phyloP scores from a whole-genome alignment of 2,329 filamentous ascomycete genomes.

The Penicillium digitatum region DNA sequence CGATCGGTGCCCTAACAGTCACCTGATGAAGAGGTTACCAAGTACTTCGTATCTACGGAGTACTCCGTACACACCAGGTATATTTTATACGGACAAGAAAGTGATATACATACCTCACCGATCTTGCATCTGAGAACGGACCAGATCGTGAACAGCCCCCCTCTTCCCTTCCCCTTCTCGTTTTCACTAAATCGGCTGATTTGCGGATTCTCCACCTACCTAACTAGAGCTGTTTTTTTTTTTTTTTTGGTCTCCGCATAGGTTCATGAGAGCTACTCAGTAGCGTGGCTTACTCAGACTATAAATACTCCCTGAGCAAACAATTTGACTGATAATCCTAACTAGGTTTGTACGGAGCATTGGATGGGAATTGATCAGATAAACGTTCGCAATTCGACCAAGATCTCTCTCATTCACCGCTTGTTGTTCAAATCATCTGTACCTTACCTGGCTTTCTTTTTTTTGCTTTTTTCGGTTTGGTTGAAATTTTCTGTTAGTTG shows the following conservation, averaged over 20 bases:
- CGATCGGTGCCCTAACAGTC: constrained; percentile 18
- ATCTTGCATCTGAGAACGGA: constrained; percentile 24
- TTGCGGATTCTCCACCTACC: constrained; percentile 23
- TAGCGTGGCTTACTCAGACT: neutral
- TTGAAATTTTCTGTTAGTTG: constrained; percentile 1
- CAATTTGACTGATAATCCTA: neutral
- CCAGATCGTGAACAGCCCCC: constrained; percentile 23
- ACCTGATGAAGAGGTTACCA: constrained; percentile 18
- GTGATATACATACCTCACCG: constrained; percentile 5
- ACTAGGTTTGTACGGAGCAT: neutral
- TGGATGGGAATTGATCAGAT: constrained; percentile 18
- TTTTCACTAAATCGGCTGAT: constrained; percentile 25
- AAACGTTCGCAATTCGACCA: constrained; percentile 14
- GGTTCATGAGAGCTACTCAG: constrained; percentile 4
- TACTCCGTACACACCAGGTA: too few species aligned
- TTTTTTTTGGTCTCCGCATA: constrained; percentile 12
- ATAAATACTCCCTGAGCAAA: neutral
- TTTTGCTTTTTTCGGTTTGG: constrained; percentile 9
- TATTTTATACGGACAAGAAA: too few species aligned
- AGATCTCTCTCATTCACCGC: constrained; percentile 18
- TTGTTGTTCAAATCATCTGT: constrained; percentile 10
- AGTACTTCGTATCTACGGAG: too few species aligned
- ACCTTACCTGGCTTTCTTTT: constrained; percentile 7
- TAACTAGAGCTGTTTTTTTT: neutral
- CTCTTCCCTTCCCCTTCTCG: constrained; percentile 8